Evolutionary conservation across 768 basidiomycete species (phyloP).

Genomic region (Calocybe cyanea): DNA sequence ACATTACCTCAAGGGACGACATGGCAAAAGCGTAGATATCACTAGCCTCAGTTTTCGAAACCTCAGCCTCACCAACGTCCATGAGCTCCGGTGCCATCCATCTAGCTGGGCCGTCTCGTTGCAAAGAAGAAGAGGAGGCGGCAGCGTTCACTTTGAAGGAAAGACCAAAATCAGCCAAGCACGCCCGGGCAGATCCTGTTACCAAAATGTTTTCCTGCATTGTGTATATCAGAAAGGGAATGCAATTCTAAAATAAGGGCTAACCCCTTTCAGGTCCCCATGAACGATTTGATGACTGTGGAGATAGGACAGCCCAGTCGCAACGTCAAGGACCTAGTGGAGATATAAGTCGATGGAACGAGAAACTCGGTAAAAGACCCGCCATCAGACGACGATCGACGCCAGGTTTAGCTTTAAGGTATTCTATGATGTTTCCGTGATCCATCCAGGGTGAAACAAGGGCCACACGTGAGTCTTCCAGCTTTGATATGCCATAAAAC

Average conservation of each 20-base stretch:
- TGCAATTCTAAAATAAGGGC: background rate
- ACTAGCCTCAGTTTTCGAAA: background rate
- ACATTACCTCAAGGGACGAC: constrained; percentile 1
- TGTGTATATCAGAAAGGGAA: background rate
- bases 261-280: constrained; percentile 4
- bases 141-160: background rate
- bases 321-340: constrained; percentile 1
- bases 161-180: constrained; percentile 7
- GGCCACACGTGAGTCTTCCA: constrained; percentile 1
- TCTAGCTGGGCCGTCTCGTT: background rate
- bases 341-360: background rate
- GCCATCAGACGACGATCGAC: background rate
- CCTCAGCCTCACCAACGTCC: background rate
- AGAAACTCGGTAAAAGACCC: background rate
- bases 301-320: constrained; percentile 1
- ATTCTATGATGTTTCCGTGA: constrained; percentile 1
- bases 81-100: constrained; percentile 4
- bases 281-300: constrained; percentile 1
- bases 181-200: constrained; percentile 1
- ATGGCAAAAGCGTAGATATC: constrained; percentile 5
- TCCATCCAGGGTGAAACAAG: constrained; percentile 6
- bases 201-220: constrained; percentile 1
- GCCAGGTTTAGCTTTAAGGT: constrained; percentile 1
- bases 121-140: background rate
- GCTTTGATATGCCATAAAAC: constrained; percentile 5